phyloP scores from a whole-genome alignment of 441 rosid species.

The Metrosideros polymorpha region DNA sequence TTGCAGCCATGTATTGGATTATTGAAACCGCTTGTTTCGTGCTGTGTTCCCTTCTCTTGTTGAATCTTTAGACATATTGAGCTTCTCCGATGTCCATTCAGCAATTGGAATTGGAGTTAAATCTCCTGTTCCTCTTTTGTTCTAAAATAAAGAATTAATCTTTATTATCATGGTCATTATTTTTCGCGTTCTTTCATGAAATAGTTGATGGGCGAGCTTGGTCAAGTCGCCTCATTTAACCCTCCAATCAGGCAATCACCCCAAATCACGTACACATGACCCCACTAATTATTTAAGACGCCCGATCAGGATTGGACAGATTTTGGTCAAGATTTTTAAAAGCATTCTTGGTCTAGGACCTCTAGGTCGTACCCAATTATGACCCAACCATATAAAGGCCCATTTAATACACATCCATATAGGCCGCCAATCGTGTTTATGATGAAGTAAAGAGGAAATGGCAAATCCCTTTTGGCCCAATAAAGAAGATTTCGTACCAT shows the following conservation, averaged over 20 bases:
- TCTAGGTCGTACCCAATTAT: not conserved
- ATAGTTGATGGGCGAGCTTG: not conserved
- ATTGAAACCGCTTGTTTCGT: not conserved
- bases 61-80: not conserved
- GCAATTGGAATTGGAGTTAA: not conserved
- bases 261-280: not conserved
- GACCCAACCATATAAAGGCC: not conserved
- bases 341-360: not conserved
- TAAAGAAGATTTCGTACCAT: not conserved
- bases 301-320: not conserved
- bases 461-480: not conserved
- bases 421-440: not conserved
- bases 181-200: not conserved
- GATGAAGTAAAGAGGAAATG: not conserved
- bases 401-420: not conserved
- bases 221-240: not conserved
- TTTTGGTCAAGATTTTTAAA: not conserved
- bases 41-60: not conserved
- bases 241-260: not conserved
- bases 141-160: not conserved
- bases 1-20: not conserved
- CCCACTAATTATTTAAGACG: not conserved
- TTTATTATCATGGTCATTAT: not conserved
- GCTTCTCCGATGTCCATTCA: not conserved
- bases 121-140: not conserved